These are phyloP conservation scores for Lizonia empirigonia DNA, from an alignment of 2,329 filamentous ascomycete genomes.

Conservation along the genomic window DNA sequence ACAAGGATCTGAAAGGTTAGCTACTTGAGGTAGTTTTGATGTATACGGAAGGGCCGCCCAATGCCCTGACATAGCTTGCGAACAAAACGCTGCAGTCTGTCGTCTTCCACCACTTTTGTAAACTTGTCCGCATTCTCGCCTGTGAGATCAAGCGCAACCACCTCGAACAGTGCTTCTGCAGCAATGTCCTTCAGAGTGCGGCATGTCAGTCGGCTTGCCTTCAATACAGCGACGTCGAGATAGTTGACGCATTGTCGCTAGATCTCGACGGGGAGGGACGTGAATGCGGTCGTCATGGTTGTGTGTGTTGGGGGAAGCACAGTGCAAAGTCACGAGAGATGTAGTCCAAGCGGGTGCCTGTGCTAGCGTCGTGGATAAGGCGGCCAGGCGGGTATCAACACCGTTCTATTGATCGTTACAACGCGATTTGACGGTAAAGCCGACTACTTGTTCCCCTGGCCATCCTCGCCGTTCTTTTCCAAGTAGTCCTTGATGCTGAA, in stretches of 20 bases:
- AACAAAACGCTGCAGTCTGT: neutral
- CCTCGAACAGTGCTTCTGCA: conserved; percentile 3
- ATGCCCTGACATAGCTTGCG: neutral
- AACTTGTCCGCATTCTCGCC: neutral
- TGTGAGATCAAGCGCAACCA: neutral
- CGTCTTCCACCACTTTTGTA: neutral
- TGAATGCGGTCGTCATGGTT: neutral
- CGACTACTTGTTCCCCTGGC: conserved; percentile 10
- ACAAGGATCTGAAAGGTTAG: conserved; percentile 1
- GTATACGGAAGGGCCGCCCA: too few relatives aligned
- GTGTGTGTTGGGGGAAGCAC: neutral
- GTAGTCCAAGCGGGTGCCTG: neutral
- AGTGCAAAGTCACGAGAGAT: too few relatives aligned
- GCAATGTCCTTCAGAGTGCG: neutral
- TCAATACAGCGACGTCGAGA: conserved; percentile 3
- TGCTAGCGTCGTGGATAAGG: conserved; percentile 6
- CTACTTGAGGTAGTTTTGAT: neutral
- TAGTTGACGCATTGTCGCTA: conserved; percentile 27
- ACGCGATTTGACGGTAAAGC: too few relatives aligned
- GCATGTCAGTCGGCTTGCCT: conserved; percentile 2
- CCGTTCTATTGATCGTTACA: too few relatives aligned
- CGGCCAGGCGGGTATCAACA: too few relatives aligned
- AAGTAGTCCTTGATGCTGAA: conserved; percentile 86
- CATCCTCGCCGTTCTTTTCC: conserved; percentile 52
- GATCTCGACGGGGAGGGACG: conserved; percentile 26